Conservation (phyloP, 2,329 filamentous ascomycete species). For the Aspergillus sp. region DNA sequence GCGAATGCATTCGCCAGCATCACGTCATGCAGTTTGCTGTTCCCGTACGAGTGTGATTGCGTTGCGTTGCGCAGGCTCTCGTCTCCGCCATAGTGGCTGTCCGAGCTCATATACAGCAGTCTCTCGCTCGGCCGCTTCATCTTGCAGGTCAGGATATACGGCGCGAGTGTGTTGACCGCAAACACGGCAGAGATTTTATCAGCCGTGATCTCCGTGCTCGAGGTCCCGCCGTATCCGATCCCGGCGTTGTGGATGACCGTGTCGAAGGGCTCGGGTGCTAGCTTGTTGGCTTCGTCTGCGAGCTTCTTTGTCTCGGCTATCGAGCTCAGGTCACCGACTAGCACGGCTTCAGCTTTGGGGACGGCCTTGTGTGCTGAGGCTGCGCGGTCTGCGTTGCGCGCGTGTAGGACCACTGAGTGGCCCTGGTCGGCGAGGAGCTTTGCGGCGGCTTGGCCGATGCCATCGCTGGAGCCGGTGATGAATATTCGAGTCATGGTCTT, state of each 20-base stretch:
- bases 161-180: constrained; percentile 58
- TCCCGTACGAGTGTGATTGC: constrained; percentile 49
- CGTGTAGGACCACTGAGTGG: constrained; percentile 58
- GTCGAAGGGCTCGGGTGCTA: constrained; percentile 49
- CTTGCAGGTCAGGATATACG: constrained; percentile 56
- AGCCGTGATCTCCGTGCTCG: constrained; percentile 40
- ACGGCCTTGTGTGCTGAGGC: constrained; percentile 49
- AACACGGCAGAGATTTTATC: constrained; percentile 53
- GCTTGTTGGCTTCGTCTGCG: constrained; percentile 50
- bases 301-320: constrained; percentile 53
- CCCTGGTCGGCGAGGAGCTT: constrained; percentile 51
- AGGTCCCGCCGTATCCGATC: constrained; percentile 41
- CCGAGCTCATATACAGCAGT: constrained; percentile 54
- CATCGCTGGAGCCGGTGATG: constrained; percentile 61
- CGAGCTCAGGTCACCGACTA: constrained; percentile 55
- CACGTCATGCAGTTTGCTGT: constrained; percentile 58
- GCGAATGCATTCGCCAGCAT: constrained; percentile 58
- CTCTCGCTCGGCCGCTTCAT: constrained; percentile 50
- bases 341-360: constrained; percentile 52
- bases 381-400: constrained; percentile 56
- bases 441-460: constrained; percentile 55
- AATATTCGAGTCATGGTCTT: constrained; percentile 29
- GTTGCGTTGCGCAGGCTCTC: constrained; percentile 36
- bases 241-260: constrained; percentile 61
- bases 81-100: constrained; percentile 53